A percentile compares a stretch with the other conserved stretches of the same genome.
Evolutionary conservation across 306 rosid genomes (phyloP).

Genomic region (Fragaria vesca): DNA sequence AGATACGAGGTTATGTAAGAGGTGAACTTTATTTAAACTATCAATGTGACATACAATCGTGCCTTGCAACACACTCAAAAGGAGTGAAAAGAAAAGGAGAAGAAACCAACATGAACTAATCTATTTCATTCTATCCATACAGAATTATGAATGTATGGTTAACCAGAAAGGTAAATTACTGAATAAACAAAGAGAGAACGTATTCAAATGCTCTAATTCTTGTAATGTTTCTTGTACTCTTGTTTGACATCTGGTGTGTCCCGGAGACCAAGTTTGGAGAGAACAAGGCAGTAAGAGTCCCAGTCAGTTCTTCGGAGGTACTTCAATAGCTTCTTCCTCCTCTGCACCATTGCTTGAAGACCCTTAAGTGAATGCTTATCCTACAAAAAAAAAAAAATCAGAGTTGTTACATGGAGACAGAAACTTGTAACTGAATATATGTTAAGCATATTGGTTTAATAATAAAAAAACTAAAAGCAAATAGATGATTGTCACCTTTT

Average conservation of each 20-base stretch:
- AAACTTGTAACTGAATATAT: background rate
- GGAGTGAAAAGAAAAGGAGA: background rate
- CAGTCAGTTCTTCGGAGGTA: slow-evolving; percentile 92
- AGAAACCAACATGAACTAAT: background rate
- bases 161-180: background rate
- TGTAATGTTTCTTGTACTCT: slow-evolving; percentile 19
- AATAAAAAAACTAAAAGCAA: slow-evolving; percentile 2
- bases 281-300: slow-evolving; percentile 87
- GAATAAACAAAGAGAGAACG: background rate
- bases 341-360: slow-evolving; percentile 81
- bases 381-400: slow-evolving; percentile 30
- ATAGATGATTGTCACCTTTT: slow-evolving; percentile 61
- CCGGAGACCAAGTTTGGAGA: slow-evolving; percentile 74
- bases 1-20: background rate
- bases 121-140: slow-evolving; percentile 6
- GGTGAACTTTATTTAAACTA: background rate
- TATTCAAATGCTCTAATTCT: background rate
- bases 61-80: background rate
- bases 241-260: slow-evolving; percentile 71
- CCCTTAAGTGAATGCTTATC: slow-evolving; percentile 94
- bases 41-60: background rate
- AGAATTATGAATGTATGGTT: background rate
- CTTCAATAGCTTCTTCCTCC: slow-evolving; percentile 72
- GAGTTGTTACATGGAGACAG: background rate
- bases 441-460: background rate